Percentiles rank a stretch among this genome's conserved stretches.
Evolutionary conservation across 805 yeast genomes (phyloP).

Genomic region (Sugiyamaella chiloensis): DNA sequence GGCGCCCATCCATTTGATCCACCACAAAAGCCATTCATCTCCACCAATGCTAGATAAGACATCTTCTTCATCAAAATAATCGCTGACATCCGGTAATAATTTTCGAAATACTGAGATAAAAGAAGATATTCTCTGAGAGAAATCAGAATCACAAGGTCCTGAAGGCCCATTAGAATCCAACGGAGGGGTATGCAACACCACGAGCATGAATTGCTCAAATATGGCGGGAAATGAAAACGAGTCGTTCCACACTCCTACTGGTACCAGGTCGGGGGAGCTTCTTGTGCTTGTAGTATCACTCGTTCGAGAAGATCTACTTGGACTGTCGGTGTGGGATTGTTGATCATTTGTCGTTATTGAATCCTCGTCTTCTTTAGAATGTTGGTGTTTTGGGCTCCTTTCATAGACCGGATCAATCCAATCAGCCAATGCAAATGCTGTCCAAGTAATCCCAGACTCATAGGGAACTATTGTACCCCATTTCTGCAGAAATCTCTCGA

Average conservation of each 20-base stretch:
- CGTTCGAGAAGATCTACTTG: not conserved
- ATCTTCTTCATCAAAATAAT: slow-evolving; percentile 76
- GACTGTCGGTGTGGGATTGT: not conserved
- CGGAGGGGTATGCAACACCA: slow-evolving; percentile 71
- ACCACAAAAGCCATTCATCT: slow-evolving; percentile 91
- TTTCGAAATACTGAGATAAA: slow-evolving; percentile 62
- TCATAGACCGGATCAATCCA: slow-evolving; percentile 71
- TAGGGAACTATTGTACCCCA: slow-evolving; percentile 79
- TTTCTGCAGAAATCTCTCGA: slow-evolving; percentile 61
- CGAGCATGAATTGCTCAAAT: slow-evolving; percentile 72
- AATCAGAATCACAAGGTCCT: slow-evolving; percentile 37
- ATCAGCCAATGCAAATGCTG: slow-evolving; percentile 82
- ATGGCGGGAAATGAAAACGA: slow-evolving; percentile 45
- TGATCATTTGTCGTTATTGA: not conserved
- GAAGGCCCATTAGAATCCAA: slow-evolving; percentile 35
- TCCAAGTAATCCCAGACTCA: slow-evolving; percentile 82
- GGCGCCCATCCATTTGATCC: slow-evolving; percentile 89
- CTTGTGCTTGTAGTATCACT: too few relatives aligned
- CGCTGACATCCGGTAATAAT: slow-evolving; percentile 70
- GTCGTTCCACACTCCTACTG: slow-evolving; percentile 17
- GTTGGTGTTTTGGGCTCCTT: slow-evolving; percentile 1
- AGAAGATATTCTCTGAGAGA: slow-evolving; percentile 63
- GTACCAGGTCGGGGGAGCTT: slow-evolving; percentile 15
- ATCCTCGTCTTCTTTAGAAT: too few relatives aligned
- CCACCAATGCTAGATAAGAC: slow-evolving; percentile 57